A percentile compares a stretch with the other conserved stretches of the same genome.
phyloP scores from a whole-genome alignment of 2,329 filamentous ascomycete species.

The Hypoxylon sp. region DNA sequence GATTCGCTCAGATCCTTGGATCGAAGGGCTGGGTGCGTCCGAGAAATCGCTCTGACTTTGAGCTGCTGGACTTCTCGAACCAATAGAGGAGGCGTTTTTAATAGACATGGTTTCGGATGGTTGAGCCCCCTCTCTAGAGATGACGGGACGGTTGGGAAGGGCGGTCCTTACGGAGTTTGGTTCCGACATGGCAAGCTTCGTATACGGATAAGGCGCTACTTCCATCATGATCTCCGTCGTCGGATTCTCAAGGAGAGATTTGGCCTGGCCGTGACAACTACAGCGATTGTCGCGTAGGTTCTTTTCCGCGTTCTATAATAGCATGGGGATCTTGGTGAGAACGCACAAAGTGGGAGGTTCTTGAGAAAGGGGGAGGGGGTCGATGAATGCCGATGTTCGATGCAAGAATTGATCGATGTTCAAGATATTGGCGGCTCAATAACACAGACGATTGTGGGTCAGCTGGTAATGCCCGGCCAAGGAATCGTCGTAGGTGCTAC shows the following conservation, averaged over 20 bases:
- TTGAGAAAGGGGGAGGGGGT: conserved; percentile 6
- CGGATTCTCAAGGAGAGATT: conserved; percentile 19
- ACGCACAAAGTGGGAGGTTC: conserved; percentile 13
- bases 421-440: conserved; percentile 31
- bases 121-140: conserved; percentile 49
- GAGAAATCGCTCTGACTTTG: conserved; percentile 50
- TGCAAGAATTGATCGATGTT: conserved; percentile 18
- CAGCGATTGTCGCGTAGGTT: conserved; percentile 25
- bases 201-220: conserved; percentile 41
- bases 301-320: conserved; percentile 22
- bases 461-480: conserved; percentile 19
- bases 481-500: conserved; percentile 25
- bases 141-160: conserved; percentile 51
- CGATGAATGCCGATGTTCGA: conserved; percentile 23
- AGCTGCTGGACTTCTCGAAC: conserved; percentile 49
- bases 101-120: conserved; percentile 44
- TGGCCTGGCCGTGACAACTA: conserved; percentile 19
- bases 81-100: conserved; percentile 44
- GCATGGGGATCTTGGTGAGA: conserved; percentile 27
- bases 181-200: conserved; percentile 46
- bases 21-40: conserved; percentile 50
- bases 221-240: conserved; percentile 48
- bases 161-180: conserved; percentile 49
- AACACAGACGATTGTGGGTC: conserved; percentile 21
- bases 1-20: conserved; percentile 51